Base-by-base conservation (phyloP, 495 filamentous ascomycete species). In the Aspergillus baeticus region DNA sequence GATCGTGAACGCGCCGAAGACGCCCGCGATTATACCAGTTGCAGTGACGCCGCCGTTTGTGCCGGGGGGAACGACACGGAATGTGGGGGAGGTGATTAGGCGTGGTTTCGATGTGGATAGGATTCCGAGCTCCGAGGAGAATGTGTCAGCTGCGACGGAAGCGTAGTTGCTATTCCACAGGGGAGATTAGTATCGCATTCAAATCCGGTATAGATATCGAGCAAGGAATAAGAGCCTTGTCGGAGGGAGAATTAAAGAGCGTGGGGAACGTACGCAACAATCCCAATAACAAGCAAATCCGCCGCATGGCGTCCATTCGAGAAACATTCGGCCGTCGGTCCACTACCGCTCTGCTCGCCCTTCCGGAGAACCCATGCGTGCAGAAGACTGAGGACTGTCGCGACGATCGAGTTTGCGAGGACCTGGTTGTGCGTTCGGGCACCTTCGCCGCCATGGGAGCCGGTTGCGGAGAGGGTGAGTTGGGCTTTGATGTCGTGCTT, bases 81-180 rank as follows among this genome's bases (percentile, higher is more conserved):
- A 73, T 18, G 78, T 88, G 20, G 81, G 81, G 22, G 90, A 90
- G 5, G 91, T 96, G 52, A 98, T 91, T n/a, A 98, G 82, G 15
- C 91, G 81, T 0, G 94, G 94, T 35, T 79, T 72, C 20, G 78
- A 80, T 56, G 80, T 85, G 15, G 92, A 87, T 15, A 98, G 80
- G 44, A 98, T 98, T 6, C 94, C 94, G 13, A 98, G 84, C 71
- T 98, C 94, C 11, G 92, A 97, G 52, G 88, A 91, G 71, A 96
- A 95, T 5, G 94, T 98, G 66, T 98, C 94, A 26, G 94, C 88
- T 11, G 91, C 85, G 18, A 93, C 90, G 21, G 90, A 89, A 31
- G 91, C 94, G 59, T 98, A 98, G 74, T 98, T 89, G 17, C 75
- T 78, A 20, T 13, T 38, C 26, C 26, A 8, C 34, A 10, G 23